Base-by-base conservation (phyloP, 257 asterid species). In the Solanum pennellii region DNA sequence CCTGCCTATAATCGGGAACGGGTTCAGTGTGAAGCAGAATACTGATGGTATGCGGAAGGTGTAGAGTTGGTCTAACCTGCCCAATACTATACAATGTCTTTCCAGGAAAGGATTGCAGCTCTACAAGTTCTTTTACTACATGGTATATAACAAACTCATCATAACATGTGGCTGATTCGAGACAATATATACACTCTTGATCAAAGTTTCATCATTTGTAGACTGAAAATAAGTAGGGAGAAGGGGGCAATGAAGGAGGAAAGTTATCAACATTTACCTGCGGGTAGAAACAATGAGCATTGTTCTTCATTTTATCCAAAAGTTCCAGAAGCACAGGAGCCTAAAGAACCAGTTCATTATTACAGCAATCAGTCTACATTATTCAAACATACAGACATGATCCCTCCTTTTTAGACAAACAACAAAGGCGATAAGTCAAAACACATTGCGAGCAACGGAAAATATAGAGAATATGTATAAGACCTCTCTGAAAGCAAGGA, bases 401-500 rank as follows among this genome's bases (percentile, higher is more conserved):
- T 39, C 52, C 12, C 20, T 39, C 52, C 52, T 39, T 39, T n/a
- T 74, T 39, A 21, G 6, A 41, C 82, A 39, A 39, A 39, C 82
- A 74, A 12, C 27, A 25, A 39, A 11, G 12, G 52, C 5, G 15
- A 12, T 39, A 74, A 37, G 31, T 74, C 52, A 74, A 71, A 74
- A 74, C 31, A 21, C 31, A 74, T 74, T 12, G 31, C 6, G 0
- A 37, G 18, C 52, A 39, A 74, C 11, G 1, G 82, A 39, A 39
- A 23, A 39, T 37, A 37, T 11, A 15, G 39, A 82, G 29, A 1
- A 29, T 12, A 31, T 18, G 44, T 5, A 80, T 7, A 65, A 87
- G 13, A 94, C 98, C 98, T 96, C 98, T 95, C 99, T 94, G 89
- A 96, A 96, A 37, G 99, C 98, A 87, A 96, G 91, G 92, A 96